phyloP scores from a whole-genome alignment of 2,329 filamentous ascomycete genomes.

The Diaporthe citri region DNA sequence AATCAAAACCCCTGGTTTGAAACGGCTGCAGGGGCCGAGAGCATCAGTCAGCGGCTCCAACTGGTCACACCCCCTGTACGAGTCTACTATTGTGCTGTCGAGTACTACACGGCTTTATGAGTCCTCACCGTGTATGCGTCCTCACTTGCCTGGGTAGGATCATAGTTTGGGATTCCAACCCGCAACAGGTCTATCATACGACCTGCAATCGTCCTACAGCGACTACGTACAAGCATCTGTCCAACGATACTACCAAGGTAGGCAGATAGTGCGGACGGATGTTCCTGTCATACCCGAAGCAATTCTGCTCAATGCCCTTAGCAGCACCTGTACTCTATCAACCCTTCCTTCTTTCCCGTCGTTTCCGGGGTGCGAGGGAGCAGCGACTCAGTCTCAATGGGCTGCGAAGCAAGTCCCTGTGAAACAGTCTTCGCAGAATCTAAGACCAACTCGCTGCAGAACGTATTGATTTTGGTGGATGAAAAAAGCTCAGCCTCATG shows the following conservation, averaged over 20 bases:
- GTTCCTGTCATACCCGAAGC: neutral
- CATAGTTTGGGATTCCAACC: neutral
- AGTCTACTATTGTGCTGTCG: neutral
- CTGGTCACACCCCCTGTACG: neutral
- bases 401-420: neutral
- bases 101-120: neutral
- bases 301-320: neutral
- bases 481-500: neutral
- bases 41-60: slow-evolving; percentile 18
- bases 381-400: no score
- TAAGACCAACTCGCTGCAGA: neutral
- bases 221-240: neutral
- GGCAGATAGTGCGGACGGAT: neutral
- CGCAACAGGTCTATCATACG: neutral
- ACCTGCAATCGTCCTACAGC: neutral
- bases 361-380: neutral
- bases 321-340: neutral
- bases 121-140: neutral
- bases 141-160: neutral
- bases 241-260: neutral
- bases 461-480: neutral
- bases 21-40: slow-evolving; percentile 29
- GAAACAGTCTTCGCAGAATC: neutral
- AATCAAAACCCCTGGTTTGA: slow-evolving; percentile 25
- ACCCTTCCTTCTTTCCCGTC: neutral